These are phyloP conservation scores for Rhizopogon parksii DNA, from an alignment of 1,284 basidiomycete species.

Conservation along the genomic window DNA sequence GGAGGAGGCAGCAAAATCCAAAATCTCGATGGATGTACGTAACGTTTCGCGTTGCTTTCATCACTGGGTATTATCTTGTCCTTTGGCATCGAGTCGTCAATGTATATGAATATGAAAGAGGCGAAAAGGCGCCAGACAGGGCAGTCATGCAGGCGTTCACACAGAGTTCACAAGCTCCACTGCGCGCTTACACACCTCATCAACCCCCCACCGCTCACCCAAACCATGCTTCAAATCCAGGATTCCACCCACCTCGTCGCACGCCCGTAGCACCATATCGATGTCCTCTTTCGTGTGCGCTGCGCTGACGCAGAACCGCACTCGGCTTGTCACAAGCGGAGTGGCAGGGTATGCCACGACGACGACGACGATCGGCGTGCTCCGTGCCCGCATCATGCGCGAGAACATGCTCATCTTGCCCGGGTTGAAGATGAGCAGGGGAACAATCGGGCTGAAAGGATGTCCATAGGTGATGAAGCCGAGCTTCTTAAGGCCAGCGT, in stretches of 20 bases:
- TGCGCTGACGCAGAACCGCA: conserved; percentile 92
- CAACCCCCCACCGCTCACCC: conserved; percentile 75
- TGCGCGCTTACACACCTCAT: conserved; percentile 71
- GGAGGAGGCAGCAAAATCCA: not conserved
- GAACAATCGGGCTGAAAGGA: conserved; percentile 89
- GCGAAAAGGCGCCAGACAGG: not conserved
- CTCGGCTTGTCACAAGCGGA: conserved; percentile 82
- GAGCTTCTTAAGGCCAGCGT: conserved; percentile 80
- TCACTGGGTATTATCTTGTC: not conserved
- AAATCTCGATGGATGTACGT: not conserved
- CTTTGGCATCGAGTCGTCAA: not conserved
- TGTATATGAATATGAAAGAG: not conserved
- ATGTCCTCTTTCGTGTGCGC: conserved; percentile 97
- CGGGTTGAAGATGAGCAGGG: conserved; percentile 88
- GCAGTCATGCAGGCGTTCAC: conserved; percentile 8
- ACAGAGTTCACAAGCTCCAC: conserved; percentile 63
- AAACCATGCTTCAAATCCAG: conserved; percentile 80
- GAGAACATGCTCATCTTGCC: conserved; percentile 90
- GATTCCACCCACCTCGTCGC: conserved; percentile 87
- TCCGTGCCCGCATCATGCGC: conserved; percentile 79
- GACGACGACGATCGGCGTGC: conserved; percentile 82
- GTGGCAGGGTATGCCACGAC: conserved; percentile 93
- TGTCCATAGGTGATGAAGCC: conserved; percentile 97
- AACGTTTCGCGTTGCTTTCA: not conserved
- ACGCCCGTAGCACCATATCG: conserved; percentile 80